Base-by-base conservation (phyloP, 2,329 filamentous ascomycete species). In the Curvularia lunata region DNA sequence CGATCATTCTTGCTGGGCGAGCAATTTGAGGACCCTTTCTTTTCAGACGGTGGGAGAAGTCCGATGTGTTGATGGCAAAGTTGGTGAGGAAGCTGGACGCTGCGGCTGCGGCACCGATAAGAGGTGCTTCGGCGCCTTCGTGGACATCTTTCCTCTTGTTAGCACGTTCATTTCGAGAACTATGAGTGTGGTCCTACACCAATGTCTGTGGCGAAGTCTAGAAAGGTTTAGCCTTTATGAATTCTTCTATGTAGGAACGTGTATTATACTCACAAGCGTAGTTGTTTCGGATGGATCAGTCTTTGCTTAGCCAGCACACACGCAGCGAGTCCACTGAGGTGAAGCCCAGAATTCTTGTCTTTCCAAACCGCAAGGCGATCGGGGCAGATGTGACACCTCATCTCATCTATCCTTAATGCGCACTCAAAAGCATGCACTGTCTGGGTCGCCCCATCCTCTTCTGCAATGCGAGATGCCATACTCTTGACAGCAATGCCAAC, bases 361-460 rank as follows among this genome's bases (percentile, higher is more conserved):
- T 50, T 47, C 66, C 66, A 69, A 6, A 63, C 46, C 1, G 66
- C 66, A 1, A 67, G 37, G 4, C 63, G 63, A 9, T 64, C 54
- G 1, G 66, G 66, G 46, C 63, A 69, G 13, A 66, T 18, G 46
- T 67, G 54, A 13, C 66, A 69, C 28, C 64, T 59, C 61, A 68
- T 62, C 0, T 59, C 54, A 23, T 68, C 63, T 2, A 67, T 43
- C 4, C 40, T 38, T 0, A 68, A 54, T 10, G 52, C 56, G 3
- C 60, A 12, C 48, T 65, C 61, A 5, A 67, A 61, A 8, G 62
- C 62, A n/a, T 28, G 30, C 9, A 62, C 56, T 9, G 62, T 58
- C 5, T 47, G 61, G 1, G 48, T 49, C 3, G 64, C 52, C 2
- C 64, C 64, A 3, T 68, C 66, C 42, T 67, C 66, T 21, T 63